Conservation (phyloP, 768 basidiomycete genomes). For the Russula earlei region DNA sequence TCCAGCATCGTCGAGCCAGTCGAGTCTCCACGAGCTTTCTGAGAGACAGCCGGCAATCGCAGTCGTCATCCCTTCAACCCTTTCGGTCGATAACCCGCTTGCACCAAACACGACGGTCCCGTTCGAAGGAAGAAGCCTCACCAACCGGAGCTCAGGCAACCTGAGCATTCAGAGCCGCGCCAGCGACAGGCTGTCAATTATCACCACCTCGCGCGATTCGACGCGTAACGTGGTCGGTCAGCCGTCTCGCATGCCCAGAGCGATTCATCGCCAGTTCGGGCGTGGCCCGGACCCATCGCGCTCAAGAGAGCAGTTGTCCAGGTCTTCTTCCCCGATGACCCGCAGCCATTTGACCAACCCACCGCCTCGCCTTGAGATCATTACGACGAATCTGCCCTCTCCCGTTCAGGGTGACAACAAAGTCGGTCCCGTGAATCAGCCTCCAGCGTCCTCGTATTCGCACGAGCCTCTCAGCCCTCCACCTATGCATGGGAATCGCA, state of each 20-base stretch:
- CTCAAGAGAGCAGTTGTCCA: neutral
- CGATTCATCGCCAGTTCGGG: neutral
- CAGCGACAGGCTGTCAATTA: neutral
- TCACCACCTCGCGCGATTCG: neutral
- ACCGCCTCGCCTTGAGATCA: neutral
- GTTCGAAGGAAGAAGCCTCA: neutral
- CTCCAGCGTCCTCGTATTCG: neutral
- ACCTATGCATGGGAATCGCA: neutral
- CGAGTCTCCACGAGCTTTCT: neutral
- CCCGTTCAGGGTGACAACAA: neutral
- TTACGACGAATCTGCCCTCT: neutral
- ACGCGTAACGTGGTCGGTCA: neutral
- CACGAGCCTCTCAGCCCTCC: neutral
- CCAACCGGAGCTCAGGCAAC: neutral
- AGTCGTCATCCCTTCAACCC: neutral
- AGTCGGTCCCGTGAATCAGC: neutral
- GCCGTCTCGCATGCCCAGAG: neutral
- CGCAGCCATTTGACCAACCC: neutral
- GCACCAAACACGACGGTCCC: neutral
- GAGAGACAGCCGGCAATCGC: neutral
- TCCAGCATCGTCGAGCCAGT: neutral
- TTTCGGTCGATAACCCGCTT: neutral
- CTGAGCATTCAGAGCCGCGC: slow-evolving; percentile 1
- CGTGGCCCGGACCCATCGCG: neutral
- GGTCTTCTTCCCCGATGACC: neutral